A percentile compares a stretch with the other conserved stretches of the same genome.
Conservation (phyloP, 2,329 filamentous ascomycete genomes). For the Xylariaceae sp. region DNA sequence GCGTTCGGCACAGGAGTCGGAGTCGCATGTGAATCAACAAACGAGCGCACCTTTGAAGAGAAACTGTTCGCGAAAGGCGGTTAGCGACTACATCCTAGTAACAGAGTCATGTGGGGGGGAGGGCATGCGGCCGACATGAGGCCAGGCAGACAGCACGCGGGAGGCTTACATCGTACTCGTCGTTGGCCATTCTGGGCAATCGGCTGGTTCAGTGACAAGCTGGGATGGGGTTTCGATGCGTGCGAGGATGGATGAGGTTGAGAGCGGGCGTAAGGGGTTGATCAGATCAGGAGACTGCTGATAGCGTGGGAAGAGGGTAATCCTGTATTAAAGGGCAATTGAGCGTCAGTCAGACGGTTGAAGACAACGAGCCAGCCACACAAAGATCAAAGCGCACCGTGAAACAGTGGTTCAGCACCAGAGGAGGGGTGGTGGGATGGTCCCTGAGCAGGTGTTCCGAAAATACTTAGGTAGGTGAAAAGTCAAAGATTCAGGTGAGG, state of each 20-base stretch:
- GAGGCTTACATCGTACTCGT: conserved; percentile 95
- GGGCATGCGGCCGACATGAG: conserved; percentile 24
- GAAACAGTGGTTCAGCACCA: background rate
- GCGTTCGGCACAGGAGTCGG: conserved; percentile 24
- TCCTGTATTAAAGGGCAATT: conserved; percentile 10
- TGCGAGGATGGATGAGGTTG: background rate
- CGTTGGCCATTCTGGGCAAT: conserved; percentile 80
- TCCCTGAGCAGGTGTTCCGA: conserved; percentile 4
- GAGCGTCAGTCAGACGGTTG: conserved; percentile 8
- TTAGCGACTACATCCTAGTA: conserved; percentile 24
- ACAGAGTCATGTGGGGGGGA: conserved; percentile 10
- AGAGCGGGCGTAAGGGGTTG: conserved; percentile 1
- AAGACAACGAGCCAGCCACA: conserved; percentile 16
- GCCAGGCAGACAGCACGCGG: conserved; percentile 17
- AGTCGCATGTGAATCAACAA: conserved; percentile 21
- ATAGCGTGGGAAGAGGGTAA: background rate
- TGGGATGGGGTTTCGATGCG: conserved; percentile 16
- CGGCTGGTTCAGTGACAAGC: conserved; percentile 11
- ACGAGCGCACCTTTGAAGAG: conserved; percentile 82
- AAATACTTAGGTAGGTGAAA: conserved; percentile 3
- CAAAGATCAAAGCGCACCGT: conserved; percentile 22
- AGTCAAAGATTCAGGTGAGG: conserved; percentile 5
- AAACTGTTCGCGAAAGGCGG: conserved; percentile 57
- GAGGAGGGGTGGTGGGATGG: conserved; percentile 4
- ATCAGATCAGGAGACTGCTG: conserved; percentile 8